A percentile compares a stretch with the other conserved stretches of the same genome.
Conservation (phyloP, 2,329 filamentous ascomycete genomes). For the Colletotrichum orchidophilum region DNA sequence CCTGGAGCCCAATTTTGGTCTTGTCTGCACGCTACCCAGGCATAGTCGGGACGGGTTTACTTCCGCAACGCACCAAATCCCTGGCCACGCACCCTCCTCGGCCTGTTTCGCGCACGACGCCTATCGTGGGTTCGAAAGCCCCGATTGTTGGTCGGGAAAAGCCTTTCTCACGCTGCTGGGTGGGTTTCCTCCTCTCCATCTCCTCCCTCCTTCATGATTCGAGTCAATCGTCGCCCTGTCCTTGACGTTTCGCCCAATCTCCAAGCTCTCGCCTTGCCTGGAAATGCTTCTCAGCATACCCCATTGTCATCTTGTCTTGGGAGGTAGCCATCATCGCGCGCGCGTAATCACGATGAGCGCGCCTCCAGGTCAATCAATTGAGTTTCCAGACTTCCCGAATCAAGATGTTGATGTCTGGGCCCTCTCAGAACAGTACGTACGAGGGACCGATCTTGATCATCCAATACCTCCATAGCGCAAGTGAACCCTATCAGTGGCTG, state of each 20-base stretch:
- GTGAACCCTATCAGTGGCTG: slow-evolving; percentile 2
- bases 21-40: slow-evolving; percentile 2
- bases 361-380: neutral
- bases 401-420: neutral
- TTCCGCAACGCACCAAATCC: slow-evolving; percentile 19
- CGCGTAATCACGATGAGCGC: neutral
- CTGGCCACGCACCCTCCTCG: slow-evolving; percentile 8
- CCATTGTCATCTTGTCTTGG: neutral
- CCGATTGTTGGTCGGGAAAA: slow-evolving; percentile 1
- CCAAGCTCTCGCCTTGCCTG: neutral
- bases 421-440: neutral
- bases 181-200: neutral
- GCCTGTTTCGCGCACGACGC: slow-evolving; percentile 14
- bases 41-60: neutral
- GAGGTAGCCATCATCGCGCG: neutral
- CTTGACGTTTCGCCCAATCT: neutral
- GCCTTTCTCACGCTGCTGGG: neutral
- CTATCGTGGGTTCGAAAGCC: neutral
- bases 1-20: slow-evolving; percentile 5
- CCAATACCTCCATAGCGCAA: neutral
- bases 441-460: slow-evolving; percentile 22
- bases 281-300: neutral
- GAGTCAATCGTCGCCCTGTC: neutral
- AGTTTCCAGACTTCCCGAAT: neutral
- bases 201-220: neutral